Evolutionary conservation across 2,329 filamentous ascomycete species (phyloP), one percentile per base, ranked within the genome.

Genomic region (Calonectria pseudoturangicola): DNA sequence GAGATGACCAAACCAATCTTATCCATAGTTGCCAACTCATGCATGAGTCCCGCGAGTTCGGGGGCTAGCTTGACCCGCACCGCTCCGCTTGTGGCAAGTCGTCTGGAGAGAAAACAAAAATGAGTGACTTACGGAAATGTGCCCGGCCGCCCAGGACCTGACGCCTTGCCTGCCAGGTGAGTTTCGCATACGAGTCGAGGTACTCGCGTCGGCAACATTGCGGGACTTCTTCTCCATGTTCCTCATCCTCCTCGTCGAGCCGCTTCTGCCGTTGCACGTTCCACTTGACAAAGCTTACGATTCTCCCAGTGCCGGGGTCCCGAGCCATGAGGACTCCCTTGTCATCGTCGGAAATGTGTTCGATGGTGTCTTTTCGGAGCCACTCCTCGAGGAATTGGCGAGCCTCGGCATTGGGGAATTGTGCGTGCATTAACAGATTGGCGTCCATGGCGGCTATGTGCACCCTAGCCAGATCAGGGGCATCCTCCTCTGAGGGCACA

Each of bases 381-480:
- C 80, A 85, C 5, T 62, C 70, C 45, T 74, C 77, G 25, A 85
- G 79, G 8, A 79, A 81, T 10, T 63, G 68, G 36, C 82, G 77
- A 56, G 80, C 81, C 18, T 81, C 77, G 8, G 74, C 64, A 8
- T 79, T 82, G 16, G 85, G 84, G 66, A 86, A 86, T 72, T 87
- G 84, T 1, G 83, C 83, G 68, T 85, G 84, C 54, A 85, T 82
- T 28, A 86, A 72, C 15, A 81, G 73, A 74, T 87, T 86, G 45
- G 76, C 71, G 56, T 83, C 79, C 85, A 86, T 87, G 56, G 85
- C 83, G 10, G 76, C 73, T 18, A 86, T 73, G 72, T 86, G 85
- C 66, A 85, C 81, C 48, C 74, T 76, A 9, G 81, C 77, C 36
- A 82, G 68, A 21, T 73, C 74, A 7, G 72, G 48, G 18, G 78